Evolutionary conservation across 345 rosid species (phyloP), one percentile per base, ranked within the genome.

Genomic region (Diplotaxis tenuifolia): DNA sequence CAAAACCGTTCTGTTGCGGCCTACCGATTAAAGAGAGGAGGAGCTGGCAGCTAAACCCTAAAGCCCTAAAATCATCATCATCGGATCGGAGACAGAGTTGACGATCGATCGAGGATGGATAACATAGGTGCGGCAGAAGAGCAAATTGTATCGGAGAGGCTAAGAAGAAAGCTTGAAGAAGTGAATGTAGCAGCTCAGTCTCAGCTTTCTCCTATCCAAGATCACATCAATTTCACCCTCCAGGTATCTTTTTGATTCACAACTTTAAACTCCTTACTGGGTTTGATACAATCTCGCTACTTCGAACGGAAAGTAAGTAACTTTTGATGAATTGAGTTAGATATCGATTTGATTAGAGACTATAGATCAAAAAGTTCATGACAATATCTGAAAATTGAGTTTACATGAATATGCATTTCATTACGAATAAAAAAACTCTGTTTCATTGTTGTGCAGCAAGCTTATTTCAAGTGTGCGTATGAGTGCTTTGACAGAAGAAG

Each of bases 181-280:
- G 94, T 93, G 2, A 87, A 91, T 62, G 60, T n/a, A 18, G 87
- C 97, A 58, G 94, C 94, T 61, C 92, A 93, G 49, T 4, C 83
- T 60, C 96, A 93, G 49, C 98, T 93, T 67, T 76, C 88, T 54
- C 89, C 91, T 47, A 68, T 93, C 28, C 92, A 91, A 80, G 92
- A 91, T 70, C 97, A 93, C 36, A 82, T 93, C 82, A 89, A 87
- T 82, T 93, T 86, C 86, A 91, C 96, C 12, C 96, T 93, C 62
- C 98, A 93, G 94, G 98, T 86, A 45, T 74, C 21, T 64, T 60
- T 15, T 32, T 36, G 28, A 72, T 67, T 67, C 29, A 34, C 62
- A 31, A 20, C 9, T 58, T 61, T 25, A 67, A 19, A 36, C 11
- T 47, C 25, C 19, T 9, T 58, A 60, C 9, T 47, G 22, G 12